Base-by-base conservation (phyloP, 495 filamentous ascomycete species). In the Annulohypoxylon maeteangense region DNA sequence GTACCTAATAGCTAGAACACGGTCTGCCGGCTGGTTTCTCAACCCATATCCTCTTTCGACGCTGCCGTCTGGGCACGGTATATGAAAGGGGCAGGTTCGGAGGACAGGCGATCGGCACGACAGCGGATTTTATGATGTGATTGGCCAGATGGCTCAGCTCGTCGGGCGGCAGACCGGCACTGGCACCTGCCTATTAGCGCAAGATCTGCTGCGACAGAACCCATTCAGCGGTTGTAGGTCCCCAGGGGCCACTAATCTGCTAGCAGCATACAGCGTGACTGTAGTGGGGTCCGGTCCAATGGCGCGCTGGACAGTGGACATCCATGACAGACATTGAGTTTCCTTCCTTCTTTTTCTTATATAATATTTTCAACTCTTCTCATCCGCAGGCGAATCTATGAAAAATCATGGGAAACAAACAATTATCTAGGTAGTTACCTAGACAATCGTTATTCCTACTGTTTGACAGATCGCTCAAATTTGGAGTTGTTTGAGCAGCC, bases 61-160 rank as follows among this genome's bases (percentile, higher is more conserved):
- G 16, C 29, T 27, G n/a, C 45, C 44, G 23, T 16, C 56, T 40
- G n/a, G 48, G 29, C 40, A 10, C 51, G 69, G 58, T 64, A 40
- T 60, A 72, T 67, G 64, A 72, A 72, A 72, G 69, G 64, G 64
- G 69, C 45, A 63, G 47, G 47, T 7, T 57, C 34, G 64, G 63
- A 59, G 23, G 4, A 40, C 27, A n/a, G n/a, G 44, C 50, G 18
- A 48, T 40, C 42, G 23, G 50, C 56, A 62, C 48, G 54, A 71
- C 36, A 47, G 44, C 51, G 65, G 38, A 36, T 7, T 64, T 51
- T 16, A 29, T 29, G 23, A 27, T 18, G 60, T 72, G 65, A 72
- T 72, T 72, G 70, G 65, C 14, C 7, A 16, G 58, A 50, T 14
- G 40, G 54, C 55, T 72, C 70, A 72, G 70, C 70, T 72, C 60